Conservation (phyloP, 257 asterid genomes). For the Anisodus acutangulus region DNA sequence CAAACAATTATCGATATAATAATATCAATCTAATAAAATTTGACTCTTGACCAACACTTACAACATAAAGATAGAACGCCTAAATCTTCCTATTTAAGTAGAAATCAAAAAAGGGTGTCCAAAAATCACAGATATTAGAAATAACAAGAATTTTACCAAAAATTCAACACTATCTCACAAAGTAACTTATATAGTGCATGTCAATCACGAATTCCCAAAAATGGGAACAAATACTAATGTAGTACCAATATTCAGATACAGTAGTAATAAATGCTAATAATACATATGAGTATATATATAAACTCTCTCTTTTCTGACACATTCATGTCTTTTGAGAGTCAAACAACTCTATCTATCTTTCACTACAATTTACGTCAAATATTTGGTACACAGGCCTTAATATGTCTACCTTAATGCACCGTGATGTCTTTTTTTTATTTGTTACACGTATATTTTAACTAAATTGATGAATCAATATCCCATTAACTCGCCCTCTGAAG, state of each 20-base stretch:
- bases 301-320: neutral
- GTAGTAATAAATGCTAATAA: neutral
- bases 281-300: neutral
- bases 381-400: too few species aligned
- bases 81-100: neutral
- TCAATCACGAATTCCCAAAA: constrained; percentile 36
- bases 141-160: constrained; percentile 25
- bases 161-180: constrained; percentile 37
- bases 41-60: neutral
- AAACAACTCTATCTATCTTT: too few species aligned
- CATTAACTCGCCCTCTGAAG: neutral
- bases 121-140: constrained; percentile 37
- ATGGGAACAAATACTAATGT: neutral
- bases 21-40: neutral
- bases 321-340: neutral
- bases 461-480: neutral
- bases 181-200: constrained; percentile 48
- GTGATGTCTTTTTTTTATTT: too few species aligned
- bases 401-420: too few species aligned
- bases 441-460: neutral
- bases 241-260: neutral
- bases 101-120: neutral
- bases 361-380: neutral
- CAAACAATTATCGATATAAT: neutral
- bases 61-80: neutral